A percentile compares a stretch with the other conserved stretches of the same genome.
Conservation (phyloP, 2,329 filamentous ascomycete species). For the Mycosphaerella sp. region DNA sequence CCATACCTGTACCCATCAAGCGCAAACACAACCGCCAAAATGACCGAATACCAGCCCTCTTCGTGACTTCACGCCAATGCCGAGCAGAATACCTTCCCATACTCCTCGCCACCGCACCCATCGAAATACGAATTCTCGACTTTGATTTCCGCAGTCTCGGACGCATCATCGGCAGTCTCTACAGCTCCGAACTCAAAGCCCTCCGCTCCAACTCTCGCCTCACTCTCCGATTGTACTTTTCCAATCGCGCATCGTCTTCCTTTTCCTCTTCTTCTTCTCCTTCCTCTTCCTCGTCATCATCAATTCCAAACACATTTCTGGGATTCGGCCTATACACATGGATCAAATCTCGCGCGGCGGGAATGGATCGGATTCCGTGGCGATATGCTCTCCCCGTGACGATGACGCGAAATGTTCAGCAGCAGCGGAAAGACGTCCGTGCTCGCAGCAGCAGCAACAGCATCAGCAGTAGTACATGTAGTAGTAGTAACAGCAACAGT, state of each 20-base stretch:
- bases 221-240: slow-evolving; percentile 11
- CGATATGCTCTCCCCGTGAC: slow-evolving; percentile 16
- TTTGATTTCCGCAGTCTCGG: slow-evolving; percentile 28
- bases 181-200: slow-evolving; percentile 27
- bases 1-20: neutral
- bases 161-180: slow-evolving; percentile 22
- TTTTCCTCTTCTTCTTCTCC: neutral
- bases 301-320: neutral
- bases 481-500: neutral
- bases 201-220: slow-evolving; percentile 24
- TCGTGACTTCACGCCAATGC: slow-evolving; percentile 23
- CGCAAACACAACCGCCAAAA: neutral
- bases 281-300: too few species aligned
- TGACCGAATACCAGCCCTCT: slow-evolving; percentile 20
- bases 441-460: too few species aligned
- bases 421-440: too few species aligned
- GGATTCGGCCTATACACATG: slow-evolving; percentile 20
- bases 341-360: slow-evolving; percentile 18
- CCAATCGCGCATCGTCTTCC: slow-evolving; percentile 8
- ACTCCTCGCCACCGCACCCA: slow-evolving; percentile 22
- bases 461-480: neutral
- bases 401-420: too few species aligned
- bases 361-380: slow-evolving; percentile 25
- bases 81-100: slow-evolving; percentile 26
- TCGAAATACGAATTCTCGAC: slow-evolving; percentile 19